These are phyloP conservation scores for Arachnomyces sp. DNA, from an alignment of 2,329 filamentous ascomycete species.

Conservation along the genomic window DNA sequence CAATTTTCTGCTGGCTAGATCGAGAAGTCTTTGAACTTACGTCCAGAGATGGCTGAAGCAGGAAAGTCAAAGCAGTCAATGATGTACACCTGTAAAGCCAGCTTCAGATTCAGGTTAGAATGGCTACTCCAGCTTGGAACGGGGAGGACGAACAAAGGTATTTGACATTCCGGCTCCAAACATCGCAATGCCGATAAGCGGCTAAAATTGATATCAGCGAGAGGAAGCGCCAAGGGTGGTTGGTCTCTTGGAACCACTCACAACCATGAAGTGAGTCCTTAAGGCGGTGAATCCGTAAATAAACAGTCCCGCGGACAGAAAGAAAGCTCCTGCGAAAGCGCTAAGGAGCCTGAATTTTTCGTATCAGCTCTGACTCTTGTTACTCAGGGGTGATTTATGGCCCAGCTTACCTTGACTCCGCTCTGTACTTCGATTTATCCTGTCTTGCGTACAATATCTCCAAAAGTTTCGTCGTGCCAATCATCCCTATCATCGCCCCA, in stretches of 20 bases:
- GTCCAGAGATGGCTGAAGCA: conserved; percentile 3
- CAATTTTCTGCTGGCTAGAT: not conserved
- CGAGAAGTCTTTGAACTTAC: not conserved
- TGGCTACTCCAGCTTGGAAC: not conserved
- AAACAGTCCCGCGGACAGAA: conserved; percentile 2
- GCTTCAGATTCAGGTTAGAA: conserved; percentile 1
- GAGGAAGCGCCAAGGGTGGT: no score
- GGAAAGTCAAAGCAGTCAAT: conserved; percentile 2
- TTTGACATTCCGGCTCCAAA: conserved; percentile 2
- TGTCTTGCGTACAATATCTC: not conserved
- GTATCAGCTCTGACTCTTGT: no score
- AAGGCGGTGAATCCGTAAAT: conserved; percentile 4
- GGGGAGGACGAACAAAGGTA: conserved; percentile 1
- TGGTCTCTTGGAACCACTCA: not conserved
- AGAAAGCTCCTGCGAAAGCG: conserved; percentile 2
- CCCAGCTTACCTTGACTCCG: conserved; percentile 1
- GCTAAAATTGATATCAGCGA: no score
- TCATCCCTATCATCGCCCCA: conserved; percentile 1
- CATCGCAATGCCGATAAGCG: conserved; percentile 1
- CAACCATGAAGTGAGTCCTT: conserved; percentile 3
- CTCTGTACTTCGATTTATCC: conserved; percentile 1
- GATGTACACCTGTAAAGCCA: conserved; percentile 4
- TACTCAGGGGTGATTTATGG: not conserved
- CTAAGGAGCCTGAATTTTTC: not conserved
- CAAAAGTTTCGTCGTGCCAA: conserved; percentile 1